phyloP scores from a whole-genome alignment of 768 basidiomycete genomes.

The Leccinellum albellum region DNA sequence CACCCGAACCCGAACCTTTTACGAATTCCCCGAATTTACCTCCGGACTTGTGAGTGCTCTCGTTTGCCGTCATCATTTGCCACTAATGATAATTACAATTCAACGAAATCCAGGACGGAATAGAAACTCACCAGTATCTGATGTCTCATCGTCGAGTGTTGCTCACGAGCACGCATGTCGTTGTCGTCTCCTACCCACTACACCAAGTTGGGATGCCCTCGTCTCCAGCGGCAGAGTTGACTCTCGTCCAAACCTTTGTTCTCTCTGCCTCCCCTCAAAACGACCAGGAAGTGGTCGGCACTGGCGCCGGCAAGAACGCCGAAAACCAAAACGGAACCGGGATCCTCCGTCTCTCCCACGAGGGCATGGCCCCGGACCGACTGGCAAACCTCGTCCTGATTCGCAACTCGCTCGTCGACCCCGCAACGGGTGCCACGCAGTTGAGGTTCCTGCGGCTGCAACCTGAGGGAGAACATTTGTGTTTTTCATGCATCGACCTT shows the following conservation, averaged over 20 bases:
- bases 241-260: conserved; percentile 4
- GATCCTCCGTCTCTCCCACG: conserved; percentile 5
- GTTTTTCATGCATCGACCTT: conserved; percentile 2
- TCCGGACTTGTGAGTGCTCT: background rate
- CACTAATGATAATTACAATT: background rate
- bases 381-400: background rate
- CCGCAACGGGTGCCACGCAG: background rate
- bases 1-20: background rate
- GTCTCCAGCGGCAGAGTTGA: background rate
- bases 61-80: background rate
- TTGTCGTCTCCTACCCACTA: background rate
- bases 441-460: conserved; percentile 1
- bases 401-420: conserved; percentile 2
- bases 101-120: background rate
- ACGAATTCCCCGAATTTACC: background rate
- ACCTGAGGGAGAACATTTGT: background rate
- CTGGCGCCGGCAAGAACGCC: background rate
- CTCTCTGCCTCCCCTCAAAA: background rate
- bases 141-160: background rate
- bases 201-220: background rate
- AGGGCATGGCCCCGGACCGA: background rate
- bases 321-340: background rate
- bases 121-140: background rate
- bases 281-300: background rate
- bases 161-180: conserved; percentile 5